Percentiles rank a stretch among this genome's conserved stretches.
phyloP scores from a whole-genome alignment of 805 yeast genomes.

The Candida palmyrensis region DNA sequence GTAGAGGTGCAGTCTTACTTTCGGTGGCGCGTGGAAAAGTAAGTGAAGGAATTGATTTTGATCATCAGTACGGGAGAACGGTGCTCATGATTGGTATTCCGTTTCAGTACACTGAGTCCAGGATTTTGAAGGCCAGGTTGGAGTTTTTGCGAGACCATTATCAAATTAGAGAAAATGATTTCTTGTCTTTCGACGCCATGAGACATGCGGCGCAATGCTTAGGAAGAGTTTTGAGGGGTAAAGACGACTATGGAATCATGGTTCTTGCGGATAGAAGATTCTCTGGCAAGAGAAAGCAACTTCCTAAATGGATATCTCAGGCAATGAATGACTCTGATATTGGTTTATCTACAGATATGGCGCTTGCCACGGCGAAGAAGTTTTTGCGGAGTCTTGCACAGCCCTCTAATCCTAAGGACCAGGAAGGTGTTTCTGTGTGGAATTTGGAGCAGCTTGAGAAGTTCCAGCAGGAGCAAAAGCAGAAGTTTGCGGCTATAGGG shows the following conservation, averaged over 20 bases:
- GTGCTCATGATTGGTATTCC: slow-evolving; percentile 99
- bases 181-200: slow-evolving; percentile 97
- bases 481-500: slow-evolving; percentile 9
- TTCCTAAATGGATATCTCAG: slow-evolving; percentile 97
- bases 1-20: slow-evolving; percentile 92
- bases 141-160: slow-evolving; percentile 91
- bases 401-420: slow-evolving; percentile 83
- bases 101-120: slow-evolving; percentile 96
- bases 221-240: slow-evolving; percentile 96
- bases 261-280: slow-evolving; percentile 94
- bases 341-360: slow-evolving; percentile 95
- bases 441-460: slow-evolving; percentile 58
- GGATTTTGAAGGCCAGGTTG: slow-evolving; percentile 89
- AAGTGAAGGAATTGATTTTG: slow-evolving; percentile 98
- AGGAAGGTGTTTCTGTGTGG: slow-evolving; percentile 95
- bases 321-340: slow-evolving; percentile 88
- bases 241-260: slow-evolving; percentile 98
- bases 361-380: slow-evolving; percentile 88
- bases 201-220: slow-evolving; percentile 98
- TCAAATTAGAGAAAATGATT: slow-evolving; percentile 90
- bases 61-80: slow-evolving; percentile 95
- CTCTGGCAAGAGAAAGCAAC: slow-evolving; percentile 74
- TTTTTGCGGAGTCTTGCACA: slow-evolving; percentile 92
- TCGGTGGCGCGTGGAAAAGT: slow-evolving; percentile 99
- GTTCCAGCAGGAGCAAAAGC: slow-evolving; percentile 48